Base-by-base conservation (phyloP, 2,329 filamentous ascomycete genomes). In the Aphanoascus verrucosus region DNA sequence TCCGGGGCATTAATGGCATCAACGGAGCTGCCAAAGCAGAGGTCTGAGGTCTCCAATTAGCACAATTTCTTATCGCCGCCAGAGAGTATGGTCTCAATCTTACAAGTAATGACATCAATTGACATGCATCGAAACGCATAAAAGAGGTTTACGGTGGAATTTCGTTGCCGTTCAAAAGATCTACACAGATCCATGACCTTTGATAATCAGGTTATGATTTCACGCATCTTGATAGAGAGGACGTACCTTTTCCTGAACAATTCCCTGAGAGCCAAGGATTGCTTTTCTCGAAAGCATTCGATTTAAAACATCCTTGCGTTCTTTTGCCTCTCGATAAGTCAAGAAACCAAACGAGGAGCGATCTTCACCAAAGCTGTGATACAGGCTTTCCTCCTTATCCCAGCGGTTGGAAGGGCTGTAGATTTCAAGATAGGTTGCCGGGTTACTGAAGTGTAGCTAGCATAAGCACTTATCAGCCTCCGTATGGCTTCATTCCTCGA, bases 11-110 rank as follows among this genome's bases (percentile, higher is more conserved):
- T 48, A 14, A 63, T 52, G 3, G 62, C 61, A 43, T 63, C 46
- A 23, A 62, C 46, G 5, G 57, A 56, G 28, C 58, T 56, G 11
- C 56, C 62, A 49, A 63, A 64, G 45, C 58, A 63, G n/a, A 63
- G 52, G 53, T 51, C 48, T 50, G 34, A 34, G n/a, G 31, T 20
- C 11, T 17, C 1, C 14, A 23, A 14, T 44, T 9, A 38, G 31
- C 8, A 41, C 28, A 11, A 42, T 41, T 5, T 7, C 14, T n/a
- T 50, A 20, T 14, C 2, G 48, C 5, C 19, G 19, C 17, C n/a
- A 5, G 20, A 8, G 14, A n/a, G 46, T 23, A 19, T 11, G 20
- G 34, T 9, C 8, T 37, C 8, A 14, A 34, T 34, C 48, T 50
- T 42, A 50, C 48, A 55, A 1, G 57, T 61, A 43, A 63, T 60